phyloP scores from a whole-genome alignment of 805 yeast genomes.

The Myxozyma sirexii region DNA sequence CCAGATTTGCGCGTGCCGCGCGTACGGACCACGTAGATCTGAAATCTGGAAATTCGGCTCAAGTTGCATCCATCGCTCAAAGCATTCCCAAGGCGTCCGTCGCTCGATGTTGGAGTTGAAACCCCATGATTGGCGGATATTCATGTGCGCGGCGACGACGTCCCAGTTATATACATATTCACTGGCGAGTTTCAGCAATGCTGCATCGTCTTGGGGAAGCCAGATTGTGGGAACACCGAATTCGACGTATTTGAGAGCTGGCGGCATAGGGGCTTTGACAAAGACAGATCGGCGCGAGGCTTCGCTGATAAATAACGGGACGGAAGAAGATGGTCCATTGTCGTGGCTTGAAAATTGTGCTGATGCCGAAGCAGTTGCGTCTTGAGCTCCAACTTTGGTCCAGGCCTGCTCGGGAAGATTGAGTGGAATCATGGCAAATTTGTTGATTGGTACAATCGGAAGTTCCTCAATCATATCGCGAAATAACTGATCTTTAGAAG shows the following conservation, averaged over 20 bases:
- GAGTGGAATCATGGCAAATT: slow-evolving; percentile 23
- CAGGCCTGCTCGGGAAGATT: slow-evolving; percentile 11
- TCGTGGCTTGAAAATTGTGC: neutral
- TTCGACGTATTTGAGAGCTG: slow-evolving; percentile 76
- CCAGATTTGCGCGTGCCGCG: slow-evolving; percentile 87
- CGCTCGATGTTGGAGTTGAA: slow-evolving; percentile 77
- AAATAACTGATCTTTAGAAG: slow-evolving; percentile 26
- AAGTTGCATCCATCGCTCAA: slow-evolving; percentile 91
- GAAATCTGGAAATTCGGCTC: slow-evolving; percentile 83
- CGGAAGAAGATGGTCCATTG: neutral
- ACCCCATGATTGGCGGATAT: slow-evolving; percentile 64
- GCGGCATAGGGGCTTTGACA: slow-evolving; percentile 89
- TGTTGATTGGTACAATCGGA: slow-evolving; percentile 39
- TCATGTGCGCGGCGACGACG: slow-evolving; percentile 78
- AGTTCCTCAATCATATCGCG: slow-evolving; percentile 43
- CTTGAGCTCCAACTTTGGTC: slow-evolving; percentile 1
- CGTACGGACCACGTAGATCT: slow-evolving; percentile 80
- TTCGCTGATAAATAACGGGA: slow-evolving; percentile 30
- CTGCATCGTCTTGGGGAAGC: slow-evolving; percentile 91
- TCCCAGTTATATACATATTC: slow-evolving; percentile 94
- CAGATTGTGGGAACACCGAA: slow-evolving; percentile 90
- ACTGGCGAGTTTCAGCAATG: slow-evolving; percentile 75
- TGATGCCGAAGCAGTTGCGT: neutral
- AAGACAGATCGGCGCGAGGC: slow-evolving; percentile 27
- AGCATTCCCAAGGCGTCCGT: slow-evolving; percentile 98